Conservation (phyloP, 768 basidiomycete species). For the Phylloporus rhodoxanthus region DNA sequence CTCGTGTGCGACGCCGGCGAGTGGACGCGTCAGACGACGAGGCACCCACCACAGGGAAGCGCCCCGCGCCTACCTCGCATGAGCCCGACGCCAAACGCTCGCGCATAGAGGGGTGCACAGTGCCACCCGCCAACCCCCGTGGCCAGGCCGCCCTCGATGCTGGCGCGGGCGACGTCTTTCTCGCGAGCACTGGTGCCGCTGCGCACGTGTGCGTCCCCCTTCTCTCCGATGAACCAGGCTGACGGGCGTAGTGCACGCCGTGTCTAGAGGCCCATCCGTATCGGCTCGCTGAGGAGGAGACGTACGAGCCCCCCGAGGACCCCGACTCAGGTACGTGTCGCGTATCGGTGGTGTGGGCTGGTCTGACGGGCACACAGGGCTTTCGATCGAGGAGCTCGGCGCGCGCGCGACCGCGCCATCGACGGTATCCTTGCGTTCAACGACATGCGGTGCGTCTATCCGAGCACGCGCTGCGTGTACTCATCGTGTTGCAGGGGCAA, state of each 20-base stretch:
- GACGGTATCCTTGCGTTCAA: conserved; percentile 81
- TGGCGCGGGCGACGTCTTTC: conserved; percentile 71
- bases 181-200: conserved; percentile 78
- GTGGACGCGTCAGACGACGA: conserved; percentile 24
- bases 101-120: conserved; percentile 44
- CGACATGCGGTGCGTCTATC: conserved; percentile 58
- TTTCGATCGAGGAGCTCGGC: conserved; percentile 79
- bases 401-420: conserved; percentile 66
- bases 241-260: too few relatives aligned
- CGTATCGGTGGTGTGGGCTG: not conserved
- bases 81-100: conserved; percentile 39
- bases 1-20: conserved; percentile 45
- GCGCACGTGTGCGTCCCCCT: conserved; percentile 42
- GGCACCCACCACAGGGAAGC: conserved; percentile 34
- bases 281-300: conserved; percentile 36
- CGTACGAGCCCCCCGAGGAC: conserved; percentile 77
- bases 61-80: conserved; percentile 31
- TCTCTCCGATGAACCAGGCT: too few relatives aligned
- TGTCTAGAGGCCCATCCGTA: too few relatives aligned
- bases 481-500: conserved; percentile 48
- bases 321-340: conserved; percentile 64
- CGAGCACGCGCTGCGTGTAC: not conserved
- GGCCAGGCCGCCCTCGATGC: conserved; percentile 41
- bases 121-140: conserved; percentile 42
- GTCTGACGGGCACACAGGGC: conserved; percentile 34